Evolutionary conservation across 2,329 filamentous ascomycete species (phyloP), one percentile per base, ranked within the genome.

Genomic region (Nigrospora oryzae): DNA sequence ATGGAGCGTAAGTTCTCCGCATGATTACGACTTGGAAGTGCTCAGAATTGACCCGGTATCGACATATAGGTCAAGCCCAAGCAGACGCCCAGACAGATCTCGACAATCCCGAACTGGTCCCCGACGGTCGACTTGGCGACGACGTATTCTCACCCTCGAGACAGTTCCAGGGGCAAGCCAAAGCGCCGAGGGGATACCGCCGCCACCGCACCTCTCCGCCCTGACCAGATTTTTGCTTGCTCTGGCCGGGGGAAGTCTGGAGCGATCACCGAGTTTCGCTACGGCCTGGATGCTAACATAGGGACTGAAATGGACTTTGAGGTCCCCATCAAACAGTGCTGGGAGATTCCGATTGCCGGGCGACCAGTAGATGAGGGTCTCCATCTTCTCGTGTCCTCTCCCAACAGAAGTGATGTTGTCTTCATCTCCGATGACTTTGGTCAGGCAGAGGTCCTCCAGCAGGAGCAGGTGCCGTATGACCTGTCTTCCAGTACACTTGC

Each of bases 251-350:
- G 81, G 1, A 63, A 66, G 1, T 74, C 71, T 30, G 84, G 84
- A 11, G 74, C 75, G 8, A 67, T 91, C 19, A 77, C 79, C 3
- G 84, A 91, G 56, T 70, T 87, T 49, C 76, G 84, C 49, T 71
- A 80, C 60, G 86, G 87, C 4, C 65, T 87, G 28, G 79, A 85
- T 55, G 86, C 84, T 15, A 79, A 75, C 45, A 78, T 87, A 51
- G 79, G 76, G 2, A 55, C 79, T 5, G 74, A 80, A 17, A 65
- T 81, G 11, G 72, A 77, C 17, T 73, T 70, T 37, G 65, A 63
- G 8, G 64, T 66, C 7, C 66, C 69, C 2, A 68, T 79, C 31
- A 72, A 68, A 42, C 66, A 71, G 40, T 72, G 69, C 14, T 83
- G 79, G 77, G 64, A 73, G 12, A 68, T 83, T 31, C 61, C 59